A percentile compares a stretch with the other conserved stretches of the same genome.
Evolutionary conservation across 2,329 filamentous ascomycete species (phyloP).

Genomic region (Aspergillus bombycis): DNA sequence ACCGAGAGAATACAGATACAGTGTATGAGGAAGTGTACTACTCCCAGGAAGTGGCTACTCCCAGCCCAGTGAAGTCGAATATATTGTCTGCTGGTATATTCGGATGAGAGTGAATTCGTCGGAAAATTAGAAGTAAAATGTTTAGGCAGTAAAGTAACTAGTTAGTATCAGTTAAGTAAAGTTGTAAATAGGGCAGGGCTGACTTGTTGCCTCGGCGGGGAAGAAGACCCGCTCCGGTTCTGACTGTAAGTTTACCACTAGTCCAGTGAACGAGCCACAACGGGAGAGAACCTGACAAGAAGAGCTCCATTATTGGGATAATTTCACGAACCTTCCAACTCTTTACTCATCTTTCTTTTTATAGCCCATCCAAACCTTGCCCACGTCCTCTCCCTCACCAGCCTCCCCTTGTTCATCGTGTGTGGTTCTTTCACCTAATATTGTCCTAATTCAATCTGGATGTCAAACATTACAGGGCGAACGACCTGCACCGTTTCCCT

Average conservation of each 20-base stretch:
- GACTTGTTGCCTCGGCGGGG: constrained; percentile 21
- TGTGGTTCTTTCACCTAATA: neutral
- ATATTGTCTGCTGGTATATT: too few relatives aligned
- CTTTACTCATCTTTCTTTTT: constrained; percentile 17
- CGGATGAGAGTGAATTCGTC: too few relatives aligned
- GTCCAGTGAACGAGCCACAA: constrained; percentile 14
- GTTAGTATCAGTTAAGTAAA: neutral
- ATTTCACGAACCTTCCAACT: constrained; percentile 30
- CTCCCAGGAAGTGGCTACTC: neutral
- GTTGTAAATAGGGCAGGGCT: constrained; percentile 4
- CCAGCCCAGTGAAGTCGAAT: too few relatives aligned
- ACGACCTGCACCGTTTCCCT: constrained; percentile 50
- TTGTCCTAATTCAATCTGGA: constrained; percentile 9
- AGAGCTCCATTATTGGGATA: constrained; percentile 22
- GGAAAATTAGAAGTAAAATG: too few relatives aligned
- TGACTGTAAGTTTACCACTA: constrained; percentile 5
- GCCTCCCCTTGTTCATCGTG: neutral
- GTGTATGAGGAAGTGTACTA: neutral
- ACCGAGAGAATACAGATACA: neutral
- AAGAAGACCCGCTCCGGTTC: constrained; percentile 28
- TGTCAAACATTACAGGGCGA: constrained; percentile 29
- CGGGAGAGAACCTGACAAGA: constrained; percentile 8
- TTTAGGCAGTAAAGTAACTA: neutral
- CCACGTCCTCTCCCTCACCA: constrained; percentile 5
- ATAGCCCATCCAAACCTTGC: constrained; percentile 14